These are phyloP conservation scores for Gynochthodes officinalis DNA, from an alignment of 257 asterid species.

Conservation along the genomic window DNA sequence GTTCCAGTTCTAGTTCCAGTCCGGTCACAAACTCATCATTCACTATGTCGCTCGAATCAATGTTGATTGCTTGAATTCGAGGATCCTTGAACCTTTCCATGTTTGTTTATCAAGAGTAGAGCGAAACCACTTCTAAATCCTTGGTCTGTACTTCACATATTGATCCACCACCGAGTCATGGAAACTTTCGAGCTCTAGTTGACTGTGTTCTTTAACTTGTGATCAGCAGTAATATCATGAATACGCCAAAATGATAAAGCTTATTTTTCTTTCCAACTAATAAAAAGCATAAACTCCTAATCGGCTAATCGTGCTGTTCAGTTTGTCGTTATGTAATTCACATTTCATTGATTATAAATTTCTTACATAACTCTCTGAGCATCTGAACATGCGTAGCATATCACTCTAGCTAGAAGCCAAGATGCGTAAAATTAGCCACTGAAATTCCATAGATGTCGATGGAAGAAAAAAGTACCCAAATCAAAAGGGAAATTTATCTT, in stretches of 20 bases:
- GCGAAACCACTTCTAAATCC: too few relatives aligned
- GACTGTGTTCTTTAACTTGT: background rate
- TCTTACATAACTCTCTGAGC: too few relatives aligned
- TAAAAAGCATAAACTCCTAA: background rate
- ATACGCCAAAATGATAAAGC: conserved; percentile 4
- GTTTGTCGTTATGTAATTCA: background rate
- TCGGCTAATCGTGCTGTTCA: background rate
- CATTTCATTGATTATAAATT: too few relatives aligned
- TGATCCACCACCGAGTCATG: too few relatives aligned
- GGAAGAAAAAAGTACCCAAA: background rate
- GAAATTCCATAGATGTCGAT: background rate
- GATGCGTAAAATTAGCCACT: background rate
- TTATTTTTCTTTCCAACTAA: background rate
- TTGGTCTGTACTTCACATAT: too few relatives aligned
- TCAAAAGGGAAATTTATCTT: conserved; percentile 16
- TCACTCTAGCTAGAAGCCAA: background rate
- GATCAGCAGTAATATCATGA: conserved; percentile 3
- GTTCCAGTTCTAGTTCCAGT: too few relatives aligned
- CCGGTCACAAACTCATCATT: too few relatives aligned
- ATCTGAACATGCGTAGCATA: conserved; percentile 1
- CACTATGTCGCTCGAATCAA: too few relatives aligned
- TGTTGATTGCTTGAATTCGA: too few relatives aligned
- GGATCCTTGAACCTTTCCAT: too few relatives aligned
- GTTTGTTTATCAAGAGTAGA: too few relatives aligned
- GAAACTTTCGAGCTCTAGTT: conserved; percentile 12